phyloP scores from a whole-genome alignment of 805 yeast species.

The Ogataea zsoltii region DNA sequence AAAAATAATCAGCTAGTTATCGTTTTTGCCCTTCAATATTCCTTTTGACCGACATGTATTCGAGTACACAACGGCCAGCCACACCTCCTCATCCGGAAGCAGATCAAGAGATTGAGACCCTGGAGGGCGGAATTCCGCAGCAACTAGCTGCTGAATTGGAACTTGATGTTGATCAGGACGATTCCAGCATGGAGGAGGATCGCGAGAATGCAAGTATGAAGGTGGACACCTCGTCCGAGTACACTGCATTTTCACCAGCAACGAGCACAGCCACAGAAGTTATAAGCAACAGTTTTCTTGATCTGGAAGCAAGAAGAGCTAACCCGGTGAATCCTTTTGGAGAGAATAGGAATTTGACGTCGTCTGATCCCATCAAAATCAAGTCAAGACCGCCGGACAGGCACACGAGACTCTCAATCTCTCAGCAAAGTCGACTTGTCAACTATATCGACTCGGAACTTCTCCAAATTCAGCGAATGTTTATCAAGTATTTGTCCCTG shows the following conservation, averaged over 20 bases:
- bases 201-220: constrained; percentile 12
- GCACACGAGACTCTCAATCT: constrained; percentile 31
- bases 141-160: constrained; percentile 28
- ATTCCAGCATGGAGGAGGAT: constrained; percentile 21
- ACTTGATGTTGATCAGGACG: constrained; percentile 20
- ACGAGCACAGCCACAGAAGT: constrained; percentile 23
- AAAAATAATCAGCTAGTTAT: background rate
- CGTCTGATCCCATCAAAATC: constrained; percentile 27
- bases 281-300: constrained; percentile 16
- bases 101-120: constrained; percentile 26
- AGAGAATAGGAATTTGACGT: constrained; percentile 20
- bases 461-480: constrained; percentile 54
- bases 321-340: constrained; percentile 34
- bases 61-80: background rate
- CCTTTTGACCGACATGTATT: background rate
- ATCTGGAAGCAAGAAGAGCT: constrained; percentile 11
- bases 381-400: background rate
- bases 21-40: background rate
- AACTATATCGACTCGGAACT: constrained; percentile 55
- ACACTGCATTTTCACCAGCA: constrained; percentile 13
- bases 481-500: constrained; percentile 39
- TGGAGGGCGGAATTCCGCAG: constrained; percentile 19
- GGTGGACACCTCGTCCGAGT: constrained; percentile 8
- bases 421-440: constrained; percentile 59
- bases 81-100: constrained; percentile 33